phyloP scores from a whole-genome alignment of 805 yeast genomes.

The Ogataea methylovora region DNA sequence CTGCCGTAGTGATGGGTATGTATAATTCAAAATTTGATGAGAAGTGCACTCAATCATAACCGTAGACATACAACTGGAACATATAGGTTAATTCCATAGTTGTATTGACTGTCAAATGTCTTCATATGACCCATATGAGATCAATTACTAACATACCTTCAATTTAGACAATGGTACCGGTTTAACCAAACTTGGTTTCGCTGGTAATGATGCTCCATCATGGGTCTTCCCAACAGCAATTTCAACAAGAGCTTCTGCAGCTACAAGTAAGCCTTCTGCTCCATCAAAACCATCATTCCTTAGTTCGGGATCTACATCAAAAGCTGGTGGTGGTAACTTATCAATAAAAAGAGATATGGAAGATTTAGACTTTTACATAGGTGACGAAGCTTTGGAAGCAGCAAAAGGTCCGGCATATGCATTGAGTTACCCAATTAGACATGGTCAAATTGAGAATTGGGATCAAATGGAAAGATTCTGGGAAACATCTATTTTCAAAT shows the following conservation, averaged over 20 bases:
- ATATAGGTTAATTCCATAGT: no score
- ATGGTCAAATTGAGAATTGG: slow-evolving; percentile 98
- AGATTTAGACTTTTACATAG: slow-evolving; percentile 89
- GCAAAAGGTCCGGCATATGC: slow-evolving; percentile 89
- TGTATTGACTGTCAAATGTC: not conserved
- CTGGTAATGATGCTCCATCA: slow-evolving; percentile 97
- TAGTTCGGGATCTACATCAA: slow-evolving; percentile 16
- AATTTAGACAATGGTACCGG: slow-evolving; percentile 83
- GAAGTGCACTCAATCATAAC: slow-evolving; percentile 23
- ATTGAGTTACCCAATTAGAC: slow-evolving; percentile 86
- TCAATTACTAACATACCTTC: slow-evolving; percentile 6
- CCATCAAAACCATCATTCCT: slow-evolving; percentile 41
- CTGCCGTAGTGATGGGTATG: slow-evolving; percentile 95
- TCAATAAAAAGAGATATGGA: slow-evolving; percentile 78
- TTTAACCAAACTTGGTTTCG: slow-evolving; percentile 92
- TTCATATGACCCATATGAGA: slow-evolving; percentile 4
- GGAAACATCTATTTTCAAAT: slow-evolving; percentile 96
- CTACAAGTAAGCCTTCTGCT: slow-evolving; percentile 31
- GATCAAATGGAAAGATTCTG: slow-evolving; percentile 99
- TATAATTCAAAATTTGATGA: slow-evolving; percentile 2
- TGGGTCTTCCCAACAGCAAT: slow-evolving; percentile 97
- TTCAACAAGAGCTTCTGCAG: slow-evolving; percentile 56
- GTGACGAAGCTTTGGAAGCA: slow-evolving; percentile 89
- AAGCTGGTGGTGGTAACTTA: slow-evolving; percentile 32
- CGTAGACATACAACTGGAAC: not conserved